phyloP scores from a whole-genome alignment of 345 rosid genomes.

The Linum trigynum region DNA sequence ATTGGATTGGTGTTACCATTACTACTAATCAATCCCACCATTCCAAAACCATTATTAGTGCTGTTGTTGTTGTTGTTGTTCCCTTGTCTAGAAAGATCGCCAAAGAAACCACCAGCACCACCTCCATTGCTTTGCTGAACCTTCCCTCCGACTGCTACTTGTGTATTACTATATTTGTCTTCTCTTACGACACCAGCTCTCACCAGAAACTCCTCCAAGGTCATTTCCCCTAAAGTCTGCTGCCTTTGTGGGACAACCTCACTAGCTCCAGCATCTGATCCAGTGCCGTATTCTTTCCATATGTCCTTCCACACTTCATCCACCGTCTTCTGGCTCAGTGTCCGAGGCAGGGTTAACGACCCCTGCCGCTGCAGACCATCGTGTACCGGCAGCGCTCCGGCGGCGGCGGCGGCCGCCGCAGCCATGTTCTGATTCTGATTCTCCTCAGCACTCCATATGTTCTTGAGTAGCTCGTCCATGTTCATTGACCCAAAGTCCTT shows the following conservation, averaged over 20 bases:
- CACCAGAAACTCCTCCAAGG: slow-evolving; percentile 83
- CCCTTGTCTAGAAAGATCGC: too few relatives aligned
- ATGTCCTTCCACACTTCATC: slow-evolving; percentile 88
- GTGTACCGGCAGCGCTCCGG: neutral
- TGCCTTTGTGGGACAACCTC: slow-evolving; percentile 49
- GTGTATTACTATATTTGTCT: slow-evolving; percentile 27
- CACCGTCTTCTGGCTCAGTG: slow-evolving; percentile 78
- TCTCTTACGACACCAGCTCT: slow-evolving; percentile 89
- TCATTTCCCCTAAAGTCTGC: slow-evolving; percentile 83
- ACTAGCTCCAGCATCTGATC: slow-evolving; percentile 25
- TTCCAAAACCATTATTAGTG: too few relatives aligned
- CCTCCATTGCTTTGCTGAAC: slow-evolving; percentile 7
- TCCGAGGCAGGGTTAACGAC: slow-evolving; percentile 75
- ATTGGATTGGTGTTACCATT: slow-evolving; percentile 20
- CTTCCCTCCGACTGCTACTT: slow-evolving; percentile 20
- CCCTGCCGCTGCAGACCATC: slow-evolving; percentile 74
- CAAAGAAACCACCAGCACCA: neutral
- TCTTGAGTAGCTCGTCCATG: slow-evolving; percentile 90
- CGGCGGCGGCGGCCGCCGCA: slow-evolving; percentile 30
- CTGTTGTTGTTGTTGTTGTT: too few relatives aligned
- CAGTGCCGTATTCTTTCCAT: slow-evolving; percentile 40
- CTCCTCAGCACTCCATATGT: slow-evolving; percentile 87
- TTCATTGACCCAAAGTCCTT: slow-evolving; percentile 97
- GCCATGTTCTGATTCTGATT: slow-evolving; percentile 53
- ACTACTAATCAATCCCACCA: slow-evolving; percentile 13